Evolutionary conservation across 805 yeast species (phyloP).

Genomic region (Dipodascopsis tothii): DNA sequence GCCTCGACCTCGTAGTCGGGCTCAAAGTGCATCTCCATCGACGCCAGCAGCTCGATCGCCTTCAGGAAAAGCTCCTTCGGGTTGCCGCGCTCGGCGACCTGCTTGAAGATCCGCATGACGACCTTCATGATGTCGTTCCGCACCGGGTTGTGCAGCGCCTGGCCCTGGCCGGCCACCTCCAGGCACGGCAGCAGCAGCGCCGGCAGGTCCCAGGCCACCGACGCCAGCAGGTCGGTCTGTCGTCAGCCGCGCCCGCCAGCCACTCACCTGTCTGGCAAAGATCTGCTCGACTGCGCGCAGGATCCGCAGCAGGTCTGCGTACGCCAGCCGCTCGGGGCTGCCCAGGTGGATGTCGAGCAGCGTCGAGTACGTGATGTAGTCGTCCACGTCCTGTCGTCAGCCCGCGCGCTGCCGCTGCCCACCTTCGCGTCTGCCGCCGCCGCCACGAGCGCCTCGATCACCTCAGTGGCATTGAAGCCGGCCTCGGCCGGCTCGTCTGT

Average conservation of each 20-base stretch:
- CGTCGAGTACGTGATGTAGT: constrained; percentile 66
- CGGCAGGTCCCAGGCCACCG: constrained; percentile 92
- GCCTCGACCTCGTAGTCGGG: constrained; percentile 24
- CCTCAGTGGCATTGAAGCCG: too few species aligned
- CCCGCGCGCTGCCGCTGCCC: too few species aligned
- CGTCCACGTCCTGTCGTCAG: constrained; percentile 38
- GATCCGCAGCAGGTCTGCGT: constrained; percentile 45
- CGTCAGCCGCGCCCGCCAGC: constrained; percentile 5
- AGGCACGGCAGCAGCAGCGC: constrained; percentile 51
- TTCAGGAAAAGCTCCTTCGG: constrained; percentile 73
- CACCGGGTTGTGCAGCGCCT: constrained; percentile 3
- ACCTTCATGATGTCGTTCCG: constrained; percentile 11
- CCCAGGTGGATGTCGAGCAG: constrained; percentile 54
- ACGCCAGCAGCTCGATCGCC: constrained; percentile 54
- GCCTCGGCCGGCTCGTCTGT: too few species aligned
- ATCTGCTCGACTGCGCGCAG: constrained; percentile 41
- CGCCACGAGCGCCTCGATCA: constrained; percentile 10
- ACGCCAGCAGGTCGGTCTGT: constrained; percentile 47
- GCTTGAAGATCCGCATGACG: constrained; percentile 48
- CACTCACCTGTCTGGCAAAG: constrained; percentile 30
- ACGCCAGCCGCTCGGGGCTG: constrained; percentile 41
- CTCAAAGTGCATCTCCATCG: constrained; percentile 30
- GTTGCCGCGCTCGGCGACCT: constrained; percentile 62
- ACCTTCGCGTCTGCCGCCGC: constrained; percentile 19
- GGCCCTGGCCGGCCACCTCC: constrained; percentile 24